These are phyloP conservation scores for Trichoderma virens DNA, from an alignment of 495 filamentous ascomycete genomes.

Conservation along the genomic window DNA sequence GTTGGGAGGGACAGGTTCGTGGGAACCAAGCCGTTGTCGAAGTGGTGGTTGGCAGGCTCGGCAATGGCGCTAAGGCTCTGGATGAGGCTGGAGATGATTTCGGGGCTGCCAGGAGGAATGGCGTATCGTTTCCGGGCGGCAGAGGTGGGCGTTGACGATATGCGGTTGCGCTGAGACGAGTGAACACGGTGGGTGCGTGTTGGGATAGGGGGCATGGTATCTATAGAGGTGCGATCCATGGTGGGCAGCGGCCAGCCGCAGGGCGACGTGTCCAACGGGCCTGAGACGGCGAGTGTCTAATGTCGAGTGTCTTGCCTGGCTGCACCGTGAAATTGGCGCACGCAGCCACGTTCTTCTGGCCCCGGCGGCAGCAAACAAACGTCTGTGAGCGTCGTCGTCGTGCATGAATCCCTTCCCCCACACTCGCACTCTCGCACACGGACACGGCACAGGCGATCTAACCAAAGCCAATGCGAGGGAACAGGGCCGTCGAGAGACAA, in stretches of 20 bases:
- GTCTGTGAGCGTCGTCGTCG: background rate
- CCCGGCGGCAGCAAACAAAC: conserved; percentile 1
- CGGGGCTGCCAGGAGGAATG: conserved; percentile 66
- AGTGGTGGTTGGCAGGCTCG: conserved; percentile 61
- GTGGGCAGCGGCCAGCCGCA: conserved; percentile 1
- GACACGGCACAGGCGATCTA: background rate
- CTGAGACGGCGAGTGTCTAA: background rate
- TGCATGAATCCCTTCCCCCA: conserved; percentile 1
- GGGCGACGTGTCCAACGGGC: conserved; percentile 2
- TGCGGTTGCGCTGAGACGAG: background rate
- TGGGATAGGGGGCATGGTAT: conserved; percentile 5
- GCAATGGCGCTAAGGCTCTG: conserved; percentile 86
- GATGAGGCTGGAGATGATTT: conserved; percentile 90
- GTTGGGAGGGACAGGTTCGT: background rate
- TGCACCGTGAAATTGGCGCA: conserved; percentile 1
- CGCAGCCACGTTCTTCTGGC: conserved; percentile 1
- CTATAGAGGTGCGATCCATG: conserved; percentile 1
- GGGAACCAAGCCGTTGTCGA: conserved; percentile 46
- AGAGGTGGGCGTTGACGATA: background rate
- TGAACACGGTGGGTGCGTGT: conserved; percentile 6
- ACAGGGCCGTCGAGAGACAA: background rate
- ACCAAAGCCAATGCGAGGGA: conserved; percentile 1
- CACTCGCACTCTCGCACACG: background rate
- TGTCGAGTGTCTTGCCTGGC: background rate
- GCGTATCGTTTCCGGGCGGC: conserved; percentile 26